A percentile compares a stretch with the other conserved stretches of the same genome.
Conservation (phyloP, 345 rosid species). For the Pistacia vera region DNA sequence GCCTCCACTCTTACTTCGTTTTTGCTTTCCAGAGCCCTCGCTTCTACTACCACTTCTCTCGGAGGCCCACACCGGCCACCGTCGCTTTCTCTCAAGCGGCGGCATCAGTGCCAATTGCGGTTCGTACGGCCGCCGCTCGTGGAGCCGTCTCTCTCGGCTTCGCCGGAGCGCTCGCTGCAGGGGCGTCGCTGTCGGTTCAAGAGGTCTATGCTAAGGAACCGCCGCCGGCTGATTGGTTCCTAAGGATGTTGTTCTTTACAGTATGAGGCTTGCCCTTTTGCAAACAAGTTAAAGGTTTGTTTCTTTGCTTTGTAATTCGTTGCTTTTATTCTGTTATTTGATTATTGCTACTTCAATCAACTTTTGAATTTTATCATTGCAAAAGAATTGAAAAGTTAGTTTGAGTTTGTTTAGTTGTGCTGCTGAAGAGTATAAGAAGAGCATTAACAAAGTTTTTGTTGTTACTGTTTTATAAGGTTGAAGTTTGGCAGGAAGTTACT, state of each 20-base stretch:
- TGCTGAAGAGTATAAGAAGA: too few relatives aligned
- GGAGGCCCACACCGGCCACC: conserved; percentile 17
- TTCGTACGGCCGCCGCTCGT: conserved; percentile 24
- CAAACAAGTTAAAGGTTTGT: conserved; percentile 86
- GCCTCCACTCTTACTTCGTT: conserved; percentile 34
- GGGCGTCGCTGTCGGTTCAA: conserved; percentile 30
- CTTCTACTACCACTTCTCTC: not conserved
- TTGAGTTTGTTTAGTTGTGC: too few relatives aligned
- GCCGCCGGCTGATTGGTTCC: conserved; percentile 43
- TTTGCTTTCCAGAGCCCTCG: conserved; percentile 36
- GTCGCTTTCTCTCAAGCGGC: conserved; percentile 32
- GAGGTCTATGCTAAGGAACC: conserved; percentile 67
- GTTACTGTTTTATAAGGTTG: not conserved
- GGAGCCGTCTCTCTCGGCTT: conserved; percentile 26
- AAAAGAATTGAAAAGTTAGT: too few relatives aligned
- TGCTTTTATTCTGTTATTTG: not conserved
- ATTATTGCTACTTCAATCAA: not conserved
- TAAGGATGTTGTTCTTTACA: conserved; percentile 82
- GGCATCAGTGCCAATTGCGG: conserved; percentile 28
- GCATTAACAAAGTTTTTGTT: too few relatives aligned
- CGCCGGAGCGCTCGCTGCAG: conserved; percentile 39
- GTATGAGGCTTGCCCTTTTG: conserved; percentile 93
- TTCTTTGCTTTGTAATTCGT: not conserved
- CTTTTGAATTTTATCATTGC: too few relatives aligned
- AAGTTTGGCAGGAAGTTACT: not conserved